phyloP scores from a whole-genome alignment of 768 basidiomycete species.

The Phaeotremella fagi region DNA sequence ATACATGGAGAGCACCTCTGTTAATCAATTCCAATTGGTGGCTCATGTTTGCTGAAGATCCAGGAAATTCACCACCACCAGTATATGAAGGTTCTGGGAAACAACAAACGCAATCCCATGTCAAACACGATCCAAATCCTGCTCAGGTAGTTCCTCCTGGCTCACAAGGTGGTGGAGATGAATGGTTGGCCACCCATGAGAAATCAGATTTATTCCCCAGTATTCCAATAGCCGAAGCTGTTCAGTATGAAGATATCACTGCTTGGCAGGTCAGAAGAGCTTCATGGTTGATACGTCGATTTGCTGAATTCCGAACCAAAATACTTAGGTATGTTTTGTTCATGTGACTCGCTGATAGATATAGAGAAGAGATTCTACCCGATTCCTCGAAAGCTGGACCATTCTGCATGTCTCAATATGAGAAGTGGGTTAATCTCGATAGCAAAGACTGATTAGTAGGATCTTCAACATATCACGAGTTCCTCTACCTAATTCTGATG shows the following conservation, averaged over 20 bases:
- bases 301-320: slow-evolving; percentile 47
- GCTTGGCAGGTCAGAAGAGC: slow-evolving; percentile 82
- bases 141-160: slow-evolving; percentile 2
- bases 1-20: slow-evolving; percentile 78
- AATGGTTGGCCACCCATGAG: slow-evolving; percentile 20
- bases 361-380: slow-evolving; percentile 65
- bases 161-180: slow-evolving; percentile 25
- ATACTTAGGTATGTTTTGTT: slow-evolving; percentile 57
- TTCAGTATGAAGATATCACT: slow-evolving; percentile 52
- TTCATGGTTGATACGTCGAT: slow-evolving; percentile 59
- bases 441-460: slow-evolving; percentile 19
- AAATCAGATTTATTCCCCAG: neutral
- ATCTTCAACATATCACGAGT: slow-evolving; percentile 72
- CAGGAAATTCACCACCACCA: slow-evolving; percentile 54
- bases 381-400: slow-evolving; percentile 69
- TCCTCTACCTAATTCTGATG: slow-evolving; percentile 64
- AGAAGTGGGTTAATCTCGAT: slow-evolving; percentile 37
- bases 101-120: neutral
- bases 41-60: slow-evolving; percentile 76
- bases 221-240: slow-evolving; percentile 17
- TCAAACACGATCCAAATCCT: slow-evolving; percentile 15
- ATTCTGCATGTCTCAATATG: slow-evolving; percentile 52
- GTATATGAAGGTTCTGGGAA: slow-evolving; percentile 6
- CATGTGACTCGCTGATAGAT: neutral
- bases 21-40: slow-evolving; percentile 95